Percentiles rank a stretch among this genome's conserved stretches.
phyloP scores from a whole-genome alignment of 345 rosid genomes.

The Psidium guajava region DNA sequence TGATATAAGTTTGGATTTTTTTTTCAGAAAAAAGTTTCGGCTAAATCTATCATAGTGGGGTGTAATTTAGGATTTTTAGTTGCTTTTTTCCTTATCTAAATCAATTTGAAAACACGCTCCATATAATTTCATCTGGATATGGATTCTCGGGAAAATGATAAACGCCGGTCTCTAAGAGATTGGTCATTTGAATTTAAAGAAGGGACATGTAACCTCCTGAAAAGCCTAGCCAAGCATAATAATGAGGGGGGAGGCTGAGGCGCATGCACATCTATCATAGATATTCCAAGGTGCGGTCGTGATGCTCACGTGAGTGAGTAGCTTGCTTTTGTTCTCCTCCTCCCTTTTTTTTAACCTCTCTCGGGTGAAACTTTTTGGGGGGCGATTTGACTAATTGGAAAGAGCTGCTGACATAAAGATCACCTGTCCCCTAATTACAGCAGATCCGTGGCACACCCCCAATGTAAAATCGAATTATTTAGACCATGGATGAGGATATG shows the following conservation, averaged over 20 bases:
- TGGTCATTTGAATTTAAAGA: background rate
- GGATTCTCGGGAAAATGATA: background rate
- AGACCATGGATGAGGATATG: constrained; percentile 8
- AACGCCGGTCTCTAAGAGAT: background rate
- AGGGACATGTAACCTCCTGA: background rate
- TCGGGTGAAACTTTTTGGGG: background rate
- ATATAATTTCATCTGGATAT: background rate
- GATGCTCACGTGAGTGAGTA: constrained; percentile 30
- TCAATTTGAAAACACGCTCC: background rate
- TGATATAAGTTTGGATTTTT: no score
- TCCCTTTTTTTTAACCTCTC: background rate
- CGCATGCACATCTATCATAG: background rate
- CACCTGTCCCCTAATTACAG: background rate
- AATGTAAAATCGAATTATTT: background rate
- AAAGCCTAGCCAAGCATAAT: constrained; percentile 19
- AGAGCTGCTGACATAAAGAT: background rate
- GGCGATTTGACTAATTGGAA: background rate
- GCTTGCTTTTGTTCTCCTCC: background rate
- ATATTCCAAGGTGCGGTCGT: constrained; percentile 17
- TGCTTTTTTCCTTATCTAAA: background rate
- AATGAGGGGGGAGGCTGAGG: constrained; percentile 3
- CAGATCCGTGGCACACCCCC: background rate
- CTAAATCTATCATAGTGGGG: no score
- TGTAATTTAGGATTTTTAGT: no score
- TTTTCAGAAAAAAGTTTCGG: no score